Evolutionary conservation across 805 yeast genomes (phyloP).

Genomic region (Nakazawaea peltata): DNA sequence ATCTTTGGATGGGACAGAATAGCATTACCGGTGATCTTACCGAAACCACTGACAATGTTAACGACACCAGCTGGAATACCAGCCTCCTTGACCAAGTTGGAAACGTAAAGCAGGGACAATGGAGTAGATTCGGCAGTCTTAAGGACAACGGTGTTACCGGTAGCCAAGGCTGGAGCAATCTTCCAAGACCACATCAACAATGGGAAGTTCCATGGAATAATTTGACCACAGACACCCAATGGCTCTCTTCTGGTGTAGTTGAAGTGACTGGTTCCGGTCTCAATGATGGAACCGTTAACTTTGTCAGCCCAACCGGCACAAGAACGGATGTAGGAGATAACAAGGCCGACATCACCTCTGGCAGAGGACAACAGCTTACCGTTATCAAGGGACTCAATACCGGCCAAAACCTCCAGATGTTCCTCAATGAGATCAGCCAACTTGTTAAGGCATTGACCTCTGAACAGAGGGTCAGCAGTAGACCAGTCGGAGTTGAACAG

Average conservation of each 20-base stretch:
- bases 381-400: slow-evolving; percentile 80
- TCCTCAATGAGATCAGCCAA: slow-evolving; percentile 74
- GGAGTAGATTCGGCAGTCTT: slow-evolving; percentile 94
- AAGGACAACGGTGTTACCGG: slow-evolving; percentile 83
- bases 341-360: slow-evolving; percentile 66
- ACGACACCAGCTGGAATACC: slow-evolving; percentile 91
- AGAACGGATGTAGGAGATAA: slow-evolving; percentile 65
- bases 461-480: slow-evolving; percentile 53
- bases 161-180: slow-evolving; percentile 84
- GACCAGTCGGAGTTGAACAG: slow-evolving; percentile 77
- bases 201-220: slow-evolving; percentile 98
- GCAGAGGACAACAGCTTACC: slow-evolving; percentile 77
- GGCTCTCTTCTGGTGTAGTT: slow-evolving; percentile 83
- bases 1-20: slow-evolving; percentile 71
- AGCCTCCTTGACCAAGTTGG: slow-evolving; percentile 64
- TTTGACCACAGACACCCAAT: slow-evolving; percentile 90
- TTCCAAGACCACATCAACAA: slow-evolving; percentile 92
- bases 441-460: slow-evolving; percentile 56
- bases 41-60: slow-evolving; percentile 82
- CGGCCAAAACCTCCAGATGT: slow-evolving; percentile 63
- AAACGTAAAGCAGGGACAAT: slow-evolving; percentile 72
- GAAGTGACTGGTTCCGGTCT: slow-evolving; percentile 68
- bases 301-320: slow-evolving; percentile 93
- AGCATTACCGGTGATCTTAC: slow-evolving; percentile 77
- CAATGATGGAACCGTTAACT: slow-evolving; percentile 65